phyloP scores from a whole-genome alignment of 306 rosid genomes.

The Pterocarpus macrocarpus region DNA sequence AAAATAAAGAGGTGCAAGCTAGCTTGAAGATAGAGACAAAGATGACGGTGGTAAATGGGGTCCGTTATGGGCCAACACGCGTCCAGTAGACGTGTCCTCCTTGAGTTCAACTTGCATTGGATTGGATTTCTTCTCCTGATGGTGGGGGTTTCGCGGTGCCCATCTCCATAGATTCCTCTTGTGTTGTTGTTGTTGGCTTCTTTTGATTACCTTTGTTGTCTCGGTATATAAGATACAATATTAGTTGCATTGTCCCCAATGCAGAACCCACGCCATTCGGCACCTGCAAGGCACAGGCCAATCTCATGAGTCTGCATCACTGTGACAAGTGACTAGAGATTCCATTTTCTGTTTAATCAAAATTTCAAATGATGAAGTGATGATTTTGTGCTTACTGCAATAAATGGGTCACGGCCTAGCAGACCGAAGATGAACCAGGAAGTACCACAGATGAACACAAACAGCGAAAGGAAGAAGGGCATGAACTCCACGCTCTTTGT shows the following conservation, averaged over 20 bases:
- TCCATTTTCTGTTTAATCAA: neutral
- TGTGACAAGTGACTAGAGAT: neutral
- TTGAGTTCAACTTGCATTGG: constrained; percentile 42
- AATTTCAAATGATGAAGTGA: neutral
- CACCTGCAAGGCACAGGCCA: constrained; percentile 53
- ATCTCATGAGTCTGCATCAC: neutral
- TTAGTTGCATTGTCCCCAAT: constrained; percentile 71
- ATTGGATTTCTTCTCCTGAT: constrained; percentile 20
- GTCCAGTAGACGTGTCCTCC: constrained; percentile 35
- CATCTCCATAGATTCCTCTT: constrained; percentile 61
- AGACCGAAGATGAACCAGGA: constrained; percentile 83
- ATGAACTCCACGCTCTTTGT: constrained; percentile 92
- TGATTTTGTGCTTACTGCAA: constrained; percentile 59
- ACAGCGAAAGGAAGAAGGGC: constrained; percentile 90
- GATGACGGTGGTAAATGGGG: neutral
- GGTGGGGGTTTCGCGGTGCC: constrained; percentile 55
- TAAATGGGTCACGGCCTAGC: constrained; percentile 74
- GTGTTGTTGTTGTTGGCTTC: constrained; percentile 41
- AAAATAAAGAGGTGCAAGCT: constrained; percentile 12
- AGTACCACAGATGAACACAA: constrained; percentile 82
- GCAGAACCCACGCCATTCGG: constrained; percentile 84
- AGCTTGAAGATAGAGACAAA: constrained; percentile 15
- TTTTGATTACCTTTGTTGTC: constrained; percentile 41
- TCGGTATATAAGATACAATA: constrained; percentile 79
- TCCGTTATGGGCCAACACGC: neutral